Conservation (phyloP, 495 filamentous ascomycete genomes). For the Daldinia caldariorum region DNA sequence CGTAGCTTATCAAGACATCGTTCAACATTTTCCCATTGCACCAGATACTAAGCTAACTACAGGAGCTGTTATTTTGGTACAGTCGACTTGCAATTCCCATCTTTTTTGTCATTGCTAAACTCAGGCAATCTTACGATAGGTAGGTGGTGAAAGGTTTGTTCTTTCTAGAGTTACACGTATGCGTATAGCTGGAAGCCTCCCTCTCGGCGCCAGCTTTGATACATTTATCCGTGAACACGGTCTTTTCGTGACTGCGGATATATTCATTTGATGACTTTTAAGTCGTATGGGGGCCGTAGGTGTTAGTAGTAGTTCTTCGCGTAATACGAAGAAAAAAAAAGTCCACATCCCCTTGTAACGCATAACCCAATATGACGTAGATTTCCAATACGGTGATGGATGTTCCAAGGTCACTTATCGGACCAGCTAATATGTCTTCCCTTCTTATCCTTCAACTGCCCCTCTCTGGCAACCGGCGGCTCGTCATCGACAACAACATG, state of each 20-base stretch:
- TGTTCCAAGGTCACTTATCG: slow-evolving; percentile 41
- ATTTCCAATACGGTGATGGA: neutral
- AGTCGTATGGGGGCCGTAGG: neutral
- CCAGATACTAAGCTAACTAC: too few species aligned
- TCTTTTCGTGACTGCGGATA: neutral
- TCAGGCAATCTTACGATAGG: neutral
- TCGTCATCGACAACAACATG: slow-evolving; percentile 34
- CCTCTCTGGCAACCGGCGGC: slow-evolving; percentile 36
- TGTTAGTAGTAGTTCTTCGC: neutral
- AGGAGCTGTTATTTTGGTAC: too few species aligned
- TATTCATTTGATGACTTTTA: neutral
- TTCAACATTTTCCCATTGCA: too few species aligned
- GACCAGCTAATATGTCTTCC: slow-evolving; percentile 58
- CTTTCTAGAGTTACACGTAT: slow-evolving; percentile 11
- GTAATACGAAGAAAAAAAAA: neutral
- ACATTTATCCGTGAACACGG: neutral
- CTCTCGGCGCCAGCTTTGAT: neutral
- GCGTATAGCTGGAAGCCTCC: neutral
- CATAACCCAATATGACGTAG: neutral
- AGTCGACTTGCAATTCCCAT: too few species aligned
- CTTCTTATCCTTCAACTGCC: slow-evolving; percentile 58
- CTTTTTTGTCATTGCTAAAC: neutral
- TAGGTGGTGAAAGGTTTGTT: neutral
- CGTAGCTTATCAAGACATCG: too few species aligned
- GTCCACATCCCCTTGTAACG: neutral